A percentile compares a stretch with the other conserved stretches of the same genome.
Evolutionary conservation across 73 alveolate genomes (phyloP).

Genomic region (Blepharisma stoltei): DNA sequence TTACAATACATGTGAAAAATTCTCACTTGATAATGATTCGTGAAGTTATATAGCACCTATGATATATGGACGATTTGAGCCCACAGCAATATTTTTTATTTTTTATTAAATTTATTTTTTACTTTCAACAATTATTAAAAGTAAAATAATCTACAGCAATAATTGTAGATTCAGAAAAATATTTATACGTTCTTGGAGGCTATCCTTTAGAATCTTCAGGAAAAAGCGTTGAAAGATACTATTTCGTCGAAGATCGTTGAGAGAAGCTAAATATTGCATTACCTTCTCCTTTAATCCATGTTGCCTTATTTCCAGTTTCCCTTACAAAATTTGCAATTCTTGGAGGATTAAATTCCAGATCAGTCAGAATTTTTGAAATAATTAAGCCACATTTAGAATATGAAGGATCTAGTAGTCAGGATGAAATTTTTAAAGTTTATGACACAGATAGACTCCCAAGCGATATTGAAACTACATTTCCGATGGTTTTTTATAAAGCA

Average conservation of each 20-base stretch:
- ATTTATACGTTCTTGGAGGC: conserved; percentile 24
- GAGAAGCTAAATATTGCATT: background rate
- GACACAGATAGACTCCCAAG: background rate
- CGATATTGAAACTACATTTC: background rate
- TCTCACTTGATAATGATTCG: background rate
- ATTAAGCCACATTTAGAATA: background rate
- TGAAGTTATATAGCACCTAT: conserved; percentile 11
- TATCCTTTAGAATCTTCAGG: conserved; percentile 27
- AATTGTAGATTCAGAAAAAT: background rate
- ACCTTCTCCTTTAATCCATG: background rate
- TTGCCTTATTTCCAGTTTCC: background rate
- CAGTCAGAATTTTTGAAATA: conserved; percentile 2
- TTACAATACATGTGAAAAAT: conserved; percentile 28
- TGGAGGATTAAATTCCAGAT: background rate
- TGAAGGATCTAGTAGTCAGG: background rate
- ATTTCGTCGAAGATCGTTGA: conserved; percentile 15
- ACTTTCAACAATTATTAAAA: too few species aligned
- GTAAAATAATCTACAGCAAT: too few species aligned
- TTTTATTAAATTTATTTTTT: too few species aligned
- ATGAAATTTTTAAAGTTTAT: conserved; percentile 6
- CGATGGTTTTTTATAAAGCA: background rate
- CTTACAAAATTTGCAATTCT: conserved; percentile 25
- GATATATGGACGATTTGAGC: conserved; percentile 24
- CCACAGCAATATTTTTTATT: background rate
- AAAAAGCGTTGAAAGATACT: conserved; percentile 30